These are phyloP conservation scores for Pilobolus umbonatus DNA, from an alignment of 192 early-diverging fungal species.

Conservation along the genomic window DNA sequence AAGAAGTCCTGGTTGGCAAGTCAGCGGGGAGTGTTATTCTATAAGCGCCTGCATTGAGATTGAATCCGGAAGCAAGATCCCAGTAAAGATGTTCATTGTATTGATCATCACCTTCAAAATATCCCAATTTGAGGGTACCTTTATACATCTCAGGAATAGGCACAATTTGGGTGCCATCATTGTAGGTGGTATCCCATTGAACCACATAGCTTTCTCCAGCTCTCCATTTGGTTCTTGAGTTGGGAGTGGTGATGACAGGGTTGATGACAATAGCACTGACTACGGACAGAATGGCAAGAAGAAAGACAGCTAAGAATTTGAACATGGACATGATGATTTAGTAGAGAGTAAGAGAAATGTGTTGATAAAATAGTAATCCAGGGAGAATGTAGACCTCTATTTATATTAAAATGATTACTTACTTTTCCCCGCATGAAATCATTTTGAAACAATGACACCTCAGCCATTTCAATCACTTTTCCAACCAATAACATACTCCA, in stretches of 20 bases:
- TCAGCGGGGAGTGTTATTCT: conserved; percentile 8
- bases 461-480: too few relatives aligned
- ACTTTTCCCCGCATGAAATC: too few relatives aligned
- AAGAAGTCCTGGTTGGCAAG: conserved; percentile 8
- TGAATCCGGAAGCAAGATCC: conserved; percentile 15
- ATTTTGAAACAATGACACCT: too few relatives aligned
- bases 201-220: conserved; percentile 16
- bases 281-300: neutral
- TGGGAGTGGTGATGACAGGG: conserved; percentile 8
- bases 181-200: conserved; percentile 10
- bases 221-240: conserved; percentile 16
- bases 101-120: conserved; percentile 3
- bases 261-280: conserved; percentile 7
- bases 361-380: too few relatives aligned
- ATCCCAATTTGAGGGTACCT: conserved; percentile 20
- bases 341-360: too few relatives aligned
- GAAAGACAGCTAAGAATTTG: neutral
- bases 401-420: too few relatives aligned
- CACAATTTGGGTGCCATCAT: neutral
- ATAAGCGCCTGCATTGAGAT: conserved; percentile 12
- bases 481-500: too few relatives aligned
- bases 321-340: too few relatives aligned
- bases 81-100: conserved; percentile 22
- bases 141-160: conserved; percentile 20
- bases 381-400: too few relatives aligned